These are phyloP conservation scores for Pseudopithomyces chartarum DNA, from an alignment of 2,329 filamentous ascomycete species.

Conservation along the genomic window DNA sequence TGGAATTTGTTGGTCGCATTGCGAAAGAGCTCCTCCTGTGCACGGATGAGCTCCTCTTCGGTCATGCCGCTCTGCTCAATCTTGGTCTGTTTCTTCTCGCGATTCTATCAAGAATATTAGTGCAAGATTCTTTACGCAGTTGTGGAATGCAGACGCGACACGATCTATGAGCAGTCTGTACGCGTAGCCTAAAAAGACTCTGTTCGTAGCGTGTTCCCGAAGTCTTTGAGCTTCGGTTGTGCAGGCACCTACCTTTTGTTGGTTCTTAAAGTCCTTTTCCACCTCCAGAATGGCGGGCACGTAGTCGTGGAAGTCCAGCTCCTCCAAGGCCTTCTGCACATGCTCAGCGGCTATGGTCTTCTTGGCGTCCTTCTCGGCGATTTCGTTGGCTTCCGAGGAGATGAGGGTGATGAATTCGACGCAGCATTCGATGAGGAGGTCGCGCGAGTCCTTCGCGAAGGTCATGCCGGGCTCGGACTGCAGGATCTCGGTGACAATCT, in stretches of 20 bases:
- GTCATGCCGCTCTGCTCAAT: conserved; percentile 93
- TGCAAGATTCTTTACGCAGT: not conserved
- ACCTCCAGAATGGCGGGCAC: conserved; percentile 85
- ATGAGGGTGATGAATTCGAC: conserved; percentile 99
- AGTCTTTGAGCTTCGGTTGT: not conserved
- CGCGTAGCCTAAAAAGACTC: not conserved
- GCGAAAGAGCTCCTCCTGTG: conserved; percentile 91
- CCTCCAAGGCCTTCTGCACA: conserved; percentile 90
- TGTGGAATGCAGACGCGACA: not conserved
- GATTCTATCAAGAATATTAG: conserved; percentile 62
- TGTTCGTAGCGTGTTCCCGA: not conserved
- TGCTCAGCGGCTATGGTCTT: conserved; percentile 99
- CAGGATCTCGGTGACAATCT: conserved; percentile 94
- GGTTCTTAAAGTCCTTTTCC: conserved; percentile 88
- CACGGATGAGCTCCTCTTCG: conserved; percentile 83
- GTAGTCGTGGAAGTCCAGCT: conserved; percentile 91
- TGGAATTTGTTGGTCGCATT: conserved; percentile 76
- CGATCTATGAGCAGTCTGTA: too few species aligned
- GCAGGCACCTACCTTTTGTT: conserved; percentile 83
- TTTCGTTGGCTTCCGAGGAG: conserved; percentile 98
- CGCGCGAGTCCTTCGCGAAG: conserved; percentile 93
- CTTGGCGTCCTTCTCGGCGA: conserved; percentile 97
- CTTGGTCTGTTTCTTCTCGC: conserved; percentile 97
- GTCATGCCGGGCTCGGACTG: conserved; percentile 75
- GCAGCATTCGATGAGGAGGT: conserved; percentile 96